Evolutionary conservation across 257 asterid genomes (phyloP), one percentile per base, ranked within the genome.

Genomic region (Primulina eburnea): DNA sequence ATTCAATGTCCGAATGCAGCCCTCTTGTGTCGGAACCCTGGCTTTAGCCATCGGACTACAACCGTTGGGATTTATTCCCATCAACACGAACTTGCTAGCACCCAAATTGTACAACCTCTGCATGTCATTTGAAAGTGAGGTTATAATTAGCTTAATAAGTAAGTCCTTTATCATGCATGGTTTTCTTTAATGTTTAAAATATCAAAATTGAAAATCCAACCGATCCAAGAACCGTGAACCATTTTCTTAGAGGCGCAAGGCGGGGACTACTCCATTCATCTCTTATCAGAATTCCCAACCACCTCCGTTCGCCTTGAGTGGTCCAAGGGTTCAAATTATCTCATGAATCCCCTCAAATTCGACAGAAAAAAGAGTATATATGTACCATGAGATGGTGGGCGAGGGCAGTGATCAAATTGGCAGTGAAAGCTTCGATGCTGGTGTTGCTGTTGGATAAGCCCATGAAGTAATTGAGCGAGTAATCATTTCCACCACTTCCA

Each of bases 401-500:
- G 72, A 91, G 82, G 1, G 78, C 60, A 18, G 76, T 38, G 59
- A 73, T 87, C 67, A 91, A 71, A 33, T 72, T 73, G 40, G 81
- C 68, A 30, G 94, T 91, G 70, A 91, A 91, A 30, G 53, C 82
- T 76, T 77, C 69, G 65, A 89, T 67, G 38, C 77, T 84, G 72
- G 80, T 76, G 81, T 83, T 82, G 6, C n/a, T 59, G 34, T 60
- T 57, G 67, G 73, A 67, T 71, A 72, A 12, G 33, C 70, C 75
- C 67, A 84, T 0, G 72, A 91, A 91, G 62, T 84, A 91, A 71
- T 87, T 87, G 8, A 82, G 76, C 26, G 90, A 70, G 58, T 84
- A 91, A 76, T 91, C 97, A 72, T 91, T 91, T 62, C 96, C 96
- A n/a, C 95, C 96, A 30, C 74, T 81, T 53, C 88, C 91, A 28